phyloP scores from a whole-genome alignment of 345 rosid genomes.

The Cardamine occulta region DNA sequence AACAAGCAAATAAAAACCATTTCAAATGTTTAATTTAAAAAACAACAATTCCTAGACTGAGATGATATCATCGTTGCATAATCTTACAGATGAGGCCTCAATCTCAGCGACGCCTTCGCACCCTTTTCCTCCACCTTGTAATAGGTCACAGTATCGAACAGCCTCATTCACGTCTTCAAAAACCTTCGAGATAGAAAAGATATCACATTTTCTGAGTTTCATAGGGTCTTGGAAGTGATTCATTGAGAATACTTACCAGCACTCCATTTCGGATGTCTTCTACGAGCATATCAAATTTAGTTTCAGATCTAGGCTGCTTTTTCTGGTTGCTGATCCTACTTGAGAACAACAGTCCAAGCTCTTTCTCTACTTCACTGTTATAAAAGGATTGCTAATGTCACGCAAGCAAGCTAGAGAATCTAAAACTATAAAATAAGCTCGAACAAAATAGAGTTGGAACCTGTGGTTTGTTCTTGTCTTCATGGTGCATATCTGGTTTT shows the following conservation, averaged over 20 bases:
- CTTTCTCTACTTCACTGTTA: constrained; percentile 88
- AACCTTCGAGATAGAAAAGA: constrained; percentile 51
- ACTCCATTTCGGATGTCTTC: constrained; percentile 94
- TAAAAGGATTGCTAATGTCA: not conserved
- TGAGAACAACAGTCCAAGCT: constrained; percentile 82
- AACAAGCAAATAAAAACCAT: not conserved
- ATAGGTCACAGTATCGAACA: constrained; percentile 76
- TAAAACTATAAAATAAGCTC: constrained; percentile 24
- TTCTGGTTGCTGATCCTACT: constrained; percentile 55
- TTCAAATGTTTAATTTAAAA: not conserved
- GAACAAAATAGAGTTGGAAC: constrained; percentile 46
- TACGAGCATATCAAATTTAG: constrained; percentile 89
- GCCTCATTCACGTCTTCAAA: constrained; percentile 96
- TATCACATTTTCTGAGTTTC: not conserved
- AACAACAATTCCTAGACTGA: not conserved
- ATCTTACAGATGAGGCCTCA: constrained; percentile 89
- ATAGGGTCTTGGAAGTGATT: not conserved
- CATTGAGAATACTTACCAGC: constrained; percentile 58
- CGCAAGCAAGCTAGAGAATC: not conserved
- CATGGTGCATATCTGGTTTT: constrained; percentile 92
- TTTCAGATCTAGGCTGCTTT: constrained; percentile 63
- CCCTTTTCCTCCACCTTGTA: constrained; percentile 94
- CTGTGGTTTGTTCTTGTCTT: constrained; percentile 90
- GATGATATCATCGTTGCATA: not conserved
- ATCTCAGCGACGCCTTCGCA: constrained; percentile 98